Conservation (phyloP, 495 filamentous ascomycete species). For the Bryoglossum gracile region DNA sequence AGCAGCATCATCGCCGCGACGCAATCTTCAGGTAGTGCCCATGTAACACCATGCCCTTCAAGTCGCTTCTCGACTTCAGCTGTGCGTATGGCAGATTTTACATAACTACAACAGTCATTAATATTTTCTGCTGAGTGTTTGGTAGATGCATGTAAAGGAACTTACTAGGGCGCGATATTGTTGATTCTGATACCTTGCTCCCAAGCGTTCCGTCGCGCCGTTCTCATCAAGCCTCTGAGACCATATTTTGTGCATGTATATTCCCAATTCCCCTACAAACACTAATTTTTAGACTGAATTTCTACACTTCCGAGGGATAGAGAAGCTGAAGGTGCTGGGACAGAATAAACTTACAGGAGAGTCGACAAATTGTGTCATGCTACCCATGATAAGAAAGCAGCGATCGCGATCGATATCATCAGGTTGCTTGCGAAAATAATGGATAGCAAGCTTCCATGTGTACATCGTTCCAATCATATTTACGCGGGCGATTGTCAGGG, state of each 20-base stretch:
- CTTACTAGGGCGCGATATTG: constrained; percentile 7
- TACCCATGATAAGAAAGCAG: constrained; percentile 7
- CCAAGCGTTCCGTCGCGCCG: not conserved
- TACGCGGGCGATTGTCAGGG: constrained; percentile 33
- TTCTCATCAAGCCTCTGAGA: constrained; percentile 8
- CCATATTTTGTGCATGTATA: not conserved
- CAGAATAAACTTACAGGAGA: not conserved
- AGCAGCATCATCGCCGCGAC: not conserved
- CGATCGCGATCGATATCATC: constrained; percentile 1
- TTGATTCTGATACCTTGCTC: constrained; percentile 3
- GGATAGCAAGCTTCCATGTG: constrained; percentile 36
- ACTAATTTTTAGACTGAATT: not conserved
- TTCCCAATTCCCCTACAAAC: not conserved
- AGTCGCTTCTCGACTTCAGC: not conserved
- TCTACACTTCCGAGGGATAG: too few species aligned
- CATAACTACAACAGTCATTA: not conserved
- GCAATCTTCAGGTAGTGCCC: not conserved
- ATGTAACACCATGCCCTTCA: not conserved
- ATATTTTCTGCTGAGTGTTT: not conserved
- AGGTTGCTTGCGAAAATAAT: constrained; percentile 30
- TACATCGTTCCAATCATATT: constrained; percentile 36
- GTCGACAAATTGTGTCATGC: not conserved
- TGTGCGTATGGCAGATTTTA: not conserved
- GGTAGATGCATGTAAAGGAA: not conserved
- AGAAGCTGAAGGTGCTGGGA: too few species aligned